A percentile compares a stretch with the other conserved stretches of the same genome.
These are phyloP conservation scores for Pseudogymnoascus sp. DNA, from an alignment of 2,329 filamentous ascomycete species.

Conservation along the genomic window DNA sequence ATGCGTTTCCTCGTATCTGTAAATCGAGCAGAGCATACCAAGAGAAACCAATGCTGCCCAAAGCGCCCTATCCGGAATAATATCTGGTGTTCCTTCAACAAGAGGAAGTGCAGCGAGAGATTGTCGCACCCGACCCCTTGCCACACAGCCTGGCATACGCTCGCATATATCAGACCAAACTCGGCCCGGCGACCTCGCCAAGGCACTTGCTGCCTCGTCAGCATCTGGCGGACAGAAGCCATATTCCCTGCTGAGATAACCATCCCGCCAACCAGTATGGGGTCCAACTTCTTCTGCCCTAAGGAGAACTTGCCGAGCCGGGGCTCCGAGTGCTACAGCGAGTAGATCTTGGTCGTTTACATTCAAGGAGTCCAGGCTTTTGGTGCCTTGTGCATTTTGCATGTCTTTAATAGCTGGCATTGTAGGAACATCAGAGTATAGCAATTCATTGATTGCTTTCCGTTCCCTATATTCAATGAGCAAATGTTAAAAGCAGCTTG, in stretches of 20 bases:
- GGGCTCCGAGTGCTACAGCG: conserved; percentile 45
- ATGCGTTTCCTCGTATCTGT: conserved; percentile 44
- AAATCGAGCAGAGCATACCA: conserved; percentile 47
- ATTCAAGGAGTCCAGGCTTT: conserved; percentile 42
- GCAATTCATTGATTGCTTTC: conserved; percentile 28
- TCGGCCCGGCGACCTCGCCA: conserved; percentile 41
- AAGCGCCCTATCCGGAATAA: conserved; percentile 44
- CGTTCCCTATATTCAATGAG: conserved; percentile 31
- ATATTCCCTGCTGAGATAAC: conserved; percentile 43
- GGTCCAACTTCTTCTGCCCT: conserved; percentile 46
- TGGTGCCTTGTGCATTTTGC: conserved; percentile 36
- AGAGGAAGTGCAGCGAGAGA: conserved; percentile 41
- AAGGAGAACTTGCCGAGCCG: conserved; percentile 46
- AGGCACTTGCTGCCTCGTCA: conserved; percentile 40
- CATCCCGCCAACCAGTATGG: conserved; percentile 45
- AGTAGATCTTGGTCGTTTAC: conserved; percentile 42
- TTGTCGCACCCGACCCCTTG: conserved; percentile 43
- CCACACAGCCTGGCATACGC: conserved; percentile 45
- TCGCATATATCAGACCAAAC: conserved; percentile 48
- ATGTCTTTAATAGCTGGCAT: conserved; percentile 39
- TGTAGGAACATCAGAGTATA: conserved; percentile 21
- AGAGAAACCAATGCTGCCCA: conserved; percentile 47
- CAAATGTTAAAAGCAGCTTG: conserved; percentile 8
- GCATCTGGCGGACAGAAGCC: conserved; percentile 46
- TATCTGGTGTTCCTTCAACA: conserved; percentile 41